Base-by-base conservation (phyloP, 2,329 filamentous ascomycete genomes). In the Delphinella strobiligena region DNA sequence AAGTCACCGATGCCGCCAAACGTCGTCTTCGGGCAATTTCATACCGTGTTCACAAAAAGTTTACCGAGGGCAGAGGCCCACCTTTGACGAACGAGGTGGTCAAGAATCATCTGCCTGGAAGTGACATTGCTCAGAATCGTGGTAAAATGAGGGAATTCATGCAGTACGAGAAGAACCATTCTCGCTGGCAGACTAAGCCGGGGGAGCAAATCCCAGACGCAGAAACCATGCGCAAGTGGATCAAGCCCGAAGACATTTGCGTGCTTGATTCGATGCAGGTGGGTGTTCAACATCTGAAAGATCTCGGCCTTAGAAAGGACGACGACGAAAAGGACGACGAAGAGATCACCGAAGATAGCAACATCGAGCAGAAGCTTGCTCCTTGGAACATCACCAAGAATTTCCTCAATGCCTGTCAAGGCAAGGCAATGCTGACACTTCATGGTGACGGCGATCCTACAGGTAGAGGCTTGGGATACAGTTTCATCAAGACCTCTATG, bases 121-220 rank as follows among this genome's bases (percentile, higher is more conserved):
- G 87, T 4, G 91, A 85, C 15, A 89, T 96, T 55, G 87, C 91
- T 41, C 89, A 96, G 55, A 96, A 95, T 51, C 77, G 91, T 24
- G 88, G 93, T 54, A 95, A 96, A 61, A 80, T 98, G 63, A 91
- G 95, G 54, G 91, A 98, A 52, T 96, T 98, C 58, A 78, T 98
- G 50, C 73, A 78, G 36, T 96, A 95, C 55, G 82, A 91, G 53
- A 88, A 93, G 54, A 74, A 88, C 51, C 87, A 91, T 54, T 82
- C 87, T 53, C 83, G 85, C 22, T 98, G 91, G 91, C 77, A 80
- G 19, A 73, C 93, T 46, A 75, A 75, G 37, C 67, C 76, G 7
- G 75, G 76, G 16, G 83, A 95, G 49, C 68, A 74, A 1, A 68
- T 91, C 16, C 84, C 88, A 10, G 86, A 93, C 44, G 82, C 89